Base-by-base conservation (phyloP, 2,329 filamentous ascomycete species). In the Penicillium sp. region DNA sequence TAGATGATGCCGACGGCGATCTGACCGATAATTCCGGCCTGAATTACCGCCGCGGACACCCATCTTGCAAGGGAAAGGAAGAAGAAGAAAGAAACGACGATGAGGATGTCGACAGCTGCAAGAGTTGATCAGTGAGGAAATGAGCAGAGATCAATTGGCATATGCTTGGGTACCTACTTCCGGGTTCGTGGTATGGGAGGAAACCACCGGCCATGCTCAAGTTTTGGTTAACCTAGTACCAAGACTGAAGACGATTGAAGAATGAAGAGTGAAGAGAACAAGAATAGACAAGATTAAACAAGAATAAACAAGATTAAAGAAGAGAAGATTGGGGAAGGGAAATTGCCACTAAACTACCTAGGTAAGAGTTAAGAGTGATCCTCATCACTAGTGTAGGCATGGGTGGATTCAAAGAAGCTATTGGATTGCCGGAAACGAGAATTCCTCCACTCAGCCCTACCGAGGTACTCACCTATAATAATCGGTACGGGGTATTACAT, bases 1-100 rank as follows among this genome's bases (percentile, higher is more conserved):
- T 75, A 76, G 17, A 75, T 64, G 31, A 76, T 69, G 2, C 74
- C 74, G 8, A 76, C 69, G 2, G 71, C 60, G 48, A 76, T 75
- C 39, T 73, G 72, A 4, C 74, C 74, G 34, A 76, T 72, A 21
- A 76, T 69, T 2, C 72, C 72, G 6, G 72, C 73, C 9, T 67
- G 68, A 39, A 75, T 62, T 29, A 72, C 51, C 54, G 69, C 69
- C 19, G 68, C 64, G 2, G 70, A 70, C 0, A 69, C 21, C 67
- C 68, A 74, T 64, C 70, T 67, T 15, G 70, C 65, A 5, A 73
- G 52, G 1, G 67, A 70, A 1, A 75, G 62, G 38, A 74, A 64
- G 54, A 73, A 64, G 56, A 75, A 74, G 54, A 75, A 75, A 0
- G 73, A 75, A 1, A 74, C 57, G 19, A 75, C 60, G 3, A 69